Base-by-base conservation (phyloP, 2,329 filamentous ascomycete genomes). In the Alternaria longipes region DNA sequence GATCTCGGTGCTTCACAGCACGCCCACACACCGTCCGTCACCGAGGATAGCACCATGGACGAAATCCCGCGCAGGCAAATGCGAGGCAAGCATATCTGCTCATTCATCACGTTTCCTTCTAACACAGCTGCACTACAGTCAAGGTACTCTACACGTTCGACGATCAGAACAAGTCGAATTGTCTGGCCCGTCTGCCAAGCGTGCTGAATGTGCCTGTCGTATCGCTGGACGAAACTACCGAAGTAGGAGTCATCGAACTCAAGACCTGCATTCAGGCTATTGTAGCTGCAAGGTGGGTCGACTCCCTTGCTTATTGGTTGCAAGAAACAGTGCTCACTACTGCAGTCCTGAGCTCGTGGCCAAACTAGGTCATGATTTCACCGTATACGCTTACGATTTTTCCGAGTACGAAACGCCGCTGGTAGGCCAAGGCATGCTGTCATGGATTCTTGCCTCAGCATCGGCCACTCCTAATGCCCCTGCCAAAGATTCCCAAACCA, bases 91-190 rank as follows among this genome's bases (percentile, higher is more conserved):
- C 64, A 60, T 54, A 62, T 60, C 53, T 61, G 62, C 41, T 63
- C 50, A 34, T 51, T 22, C 40, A 40, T 28, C 53, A 41, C 20
- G 52, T 42, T 40, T 41, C 46, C 47, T 49, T 74, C 70, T 74
- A 66, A 74, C 65, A 41, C 22, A 9, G 49, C 22, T 45, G 16
- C 56, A 32, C 24, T 66, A 66, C 79, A 97, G 94, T 98, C 80
- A 98, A 98, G 85, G 91, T 98, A 51, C 89, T 97, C 63, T 99
- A 98, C 81, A 97, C 93, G 32, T 97, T 98, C 81, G 94, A 98
- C 78, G 89, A 90, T 75, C 90, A 94, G 68, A 90, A 89, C 81
- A 93, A 93, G 80, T 90, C 93, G 66, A 94, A 94, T 76, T 97
- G 93, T 79, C 85, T 99, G 51, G 94, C 94, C 61, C 88, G 94